Evolutionary conservation across 2,329 filamentous ascomycete genomes (phyloP), one percentile per base, ranked within the genome.

Genomic region (Xylaria sp.): DNA sequence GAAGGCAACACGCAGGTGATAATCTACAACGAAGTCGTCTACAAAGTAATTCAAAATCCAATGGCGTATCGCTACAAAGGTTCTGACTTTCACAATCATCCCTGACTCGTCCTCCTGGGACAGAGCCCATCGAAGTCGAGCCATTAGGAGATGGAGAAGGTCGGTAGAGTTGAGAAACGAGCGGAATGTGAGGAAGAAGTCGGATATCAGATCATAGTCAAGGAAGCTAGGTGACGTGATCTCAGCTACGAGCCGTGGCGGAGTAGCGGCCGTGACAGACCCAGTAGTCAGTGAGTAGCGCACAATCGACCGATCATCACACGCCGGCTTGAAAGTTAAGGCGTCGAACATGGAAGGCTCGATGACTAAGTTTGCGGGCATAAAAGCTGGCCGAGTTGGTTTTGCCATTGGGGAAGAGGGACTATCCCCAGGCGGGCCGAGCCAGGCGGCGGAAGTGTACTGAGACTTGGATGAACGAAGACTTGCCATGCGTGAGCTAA

Each of bases 21-120:
- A 90, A 77, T 94, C 89, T 27, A 91, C 81, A 48, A 97, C 88
- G 78, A 97, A 99, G 78, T 99, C 96, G 77, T 99, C 96, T 64
- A 93, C 86, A 73, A 98, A 99, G 80, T 99, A 99, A 79, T 99
- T 99, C 70, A 99, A 82, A 65, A 98, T 94, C 96, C 96, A 99
- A 80, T 99, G 96, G 65, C 96, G 90, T 53, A 98, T 85, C 7
- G 96, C 96, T 30, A 98, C 96, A 82, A 98, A 99, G 0, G 94
- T 97, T 50, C 96, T 89, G 17, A 99, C 97, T 58, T 95, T 89
- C n/a, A 98, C 96, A 61, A 99, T 93, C 77, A 94, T 92, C 47
- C 96, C 96, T 65, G 90, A 89, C 78, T 98, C 93, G 77, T 97
- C 93, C 55, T 87, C 83, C 64, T 93, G 88, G 56, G 88, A 88